Evolutionary conservation across 192 early-diverging fungal genomes (phyloP).

Genomic region (Ambispora gerdemannii): DNA sequence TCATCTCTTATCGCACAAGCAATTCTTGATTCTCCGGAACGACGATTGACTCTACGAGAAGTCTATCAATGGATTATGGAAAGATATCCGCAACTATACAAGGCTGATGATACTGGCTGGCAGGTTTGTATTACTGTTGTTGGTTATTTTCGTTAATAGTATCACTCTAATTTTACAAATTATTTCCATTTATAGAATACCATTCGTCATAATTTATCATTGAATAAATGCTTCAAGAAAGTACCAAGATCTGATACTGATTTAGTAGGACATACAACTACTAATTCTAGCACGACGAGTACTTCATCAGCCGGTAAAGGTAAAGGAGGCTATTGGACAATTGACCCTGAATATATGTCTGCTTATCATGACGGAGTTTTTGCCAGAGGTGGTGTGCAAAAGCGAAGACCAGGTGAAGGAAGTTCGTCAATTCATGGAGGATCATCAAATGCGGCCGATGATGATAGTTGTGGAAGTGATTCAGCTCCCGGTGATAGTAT

Average conservation of each 20-base stretch:
- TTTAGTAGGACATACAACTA: constrained; percentile 26
- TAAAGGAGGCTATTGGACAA: constrained; percentile 81
- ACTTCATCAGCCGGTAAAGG: constrained; percentile 47
- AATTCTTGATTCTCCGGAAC: constrained; percentile 61
- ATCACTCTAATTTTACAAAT: neutral
- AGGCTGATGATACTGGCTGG: constrained; percentile 64
- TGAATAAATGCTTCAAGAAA: constrained; percentile 77
- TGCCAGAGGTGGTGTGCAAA: constrained; percentile 29
- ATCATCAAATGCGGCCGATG: neutral
- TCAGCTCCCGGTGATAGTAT: neutral
- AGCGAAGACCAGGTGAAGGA: constrained; percentile 29
- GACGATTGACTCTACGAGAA: constrained; percentile 75
- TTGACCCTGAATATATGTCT: constrained; percentile 46
- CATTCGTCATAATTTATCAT: constrained; percentile 79
- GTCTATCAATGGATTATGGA: constrained; percentile 81
- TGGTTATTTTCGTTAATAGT: neutral
- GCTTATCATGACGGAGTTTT: constrained; percentile 31
- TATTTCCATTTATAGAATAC: constrained; percentile 60
- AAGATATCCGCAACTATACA: constrained; percentile 72
- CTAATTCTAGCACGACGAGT: neutral
- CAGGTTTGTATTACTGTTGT: constrained; percentile 37
- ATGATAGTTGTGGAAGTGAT: constrained; percentile 25
- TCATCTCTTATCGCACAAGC: constrained; percentile 80
- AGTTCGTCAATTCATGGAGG: neutral
- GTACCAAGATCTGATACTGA: constrained; percentile 75